Conservation (phyloP, 2,329 filamentous ascomycete genomes). For the Microsporum ferrugineum region DNA sequence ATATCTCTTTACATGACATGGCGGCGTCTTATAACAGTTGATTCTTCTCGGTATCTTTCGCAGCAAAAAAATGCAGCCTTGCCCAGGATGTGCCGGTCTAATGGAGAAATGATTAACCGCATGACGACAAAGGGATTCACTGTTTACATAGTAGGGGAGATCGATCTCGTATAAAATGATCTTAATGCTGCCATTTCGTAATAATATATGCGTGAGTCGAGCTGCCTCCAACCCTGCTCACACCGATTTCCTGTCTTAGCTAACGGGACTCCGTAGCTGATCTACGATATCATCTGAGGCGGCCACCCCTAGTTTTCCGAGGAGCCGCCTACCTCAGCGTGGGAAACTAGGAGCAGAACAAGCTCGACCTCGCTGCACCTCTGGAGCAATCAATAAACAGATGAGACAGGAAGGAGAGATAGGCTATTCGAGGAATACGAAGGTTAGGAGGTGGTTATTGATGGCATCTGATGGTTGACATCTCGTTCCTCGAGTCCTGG, state of each 20-base stretch:
- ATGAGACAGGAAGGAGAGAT: not conserved
- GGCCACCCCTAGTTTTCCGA: not conserved
- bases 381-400: not conserved
- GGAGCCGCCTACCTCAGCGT: not conserved
- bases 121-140: not conserved
- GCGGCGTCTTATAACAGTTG: not conserved
- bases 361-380: not conserved
- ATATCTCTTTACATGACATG: not conserved
- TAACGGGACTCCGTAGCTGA: not conserved
- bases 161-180: not conserved
- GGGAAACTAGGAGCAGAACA: not conserved
- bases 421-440: not conserved
- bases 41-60: not conserved
- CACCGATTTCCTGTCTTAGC: not conserved
- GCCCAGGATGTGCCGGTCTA: not conserved
- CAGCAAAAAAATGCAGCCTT: not conserved
- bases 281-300: not conserved
- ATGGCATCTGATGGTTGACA: not conserved
- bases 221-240: not conserved
- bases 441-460: not conserved
- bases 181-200: not conserved
- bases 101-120: not conserved
- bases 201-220: not conserved
- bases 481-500: not conserved
- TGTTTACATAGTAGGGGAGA: not conserved